Conservation (phyloP, 306 rosid genomes). For the Cucumis cinereus region DNA sequence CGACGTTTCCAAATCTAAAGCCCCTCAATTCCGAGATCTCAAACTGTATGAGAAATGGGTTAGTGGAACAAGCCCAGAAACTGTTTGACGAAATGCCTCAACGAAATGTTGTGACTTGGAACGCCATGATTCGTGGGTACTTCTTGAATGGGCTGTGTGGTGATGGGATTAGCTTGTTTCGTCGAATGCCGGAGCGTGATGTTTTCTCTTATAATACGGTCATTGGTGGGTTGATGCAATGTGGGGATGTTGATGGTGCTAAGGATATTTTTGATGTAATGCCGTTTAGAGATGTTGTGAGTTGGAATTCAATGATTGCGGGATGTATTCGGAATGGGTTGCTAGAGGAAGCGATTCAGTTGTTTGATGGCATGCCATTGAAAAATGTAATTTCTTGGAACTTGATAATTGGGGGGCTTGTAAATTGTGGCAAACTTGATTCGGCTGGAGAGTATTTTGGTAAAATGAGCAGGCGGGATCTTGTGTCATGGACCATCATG, state of each 20-base stretch:
- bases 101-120: conserved; percentile 34
- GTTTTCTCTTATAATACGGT: conserved; percentile 31
- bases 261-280: conserved; percentile 20
- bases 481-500: conserved; percentile 47
- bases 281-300: conserved; percentile 26
- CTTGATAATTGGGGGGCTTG: conserved; percentile 38
- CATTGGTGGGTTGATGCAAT: conserved; percentile 43
- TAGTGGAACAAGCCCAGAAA: conserved; percentile 25
- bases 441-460: conserved; percentile 30
- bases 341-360: conserved; percentile 19
- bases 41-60: conserved; percentile 21
- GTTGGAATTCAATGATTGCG: conserved; percentile 44
- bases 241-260: conserved; percentile 33
- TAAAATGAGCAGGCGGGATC: conserved; percentile 20
- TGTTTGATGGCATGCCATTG: conserved; percentile 27
- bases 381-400: conserved; percentile 48
- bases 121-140: conserved; percentile 37
- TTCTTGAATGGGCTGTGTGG: conserved; percentile 12
- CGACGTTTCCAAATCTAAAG: conserved; percentile 9
- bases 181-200: conserved; percentile 25
- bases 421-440: conserved; percentile 20
- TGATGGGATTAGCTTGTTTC: conserved; percentile 18
- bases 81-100: conserved; percentile 37
- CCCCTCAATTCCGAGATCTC: conserved; percentile 42
- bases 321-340: conserved; percentile 33